Evolutionary conservation across 441 rosid genomes (phyloP).

Genomic region (Cnidoscolus chayamansa): DNA sequence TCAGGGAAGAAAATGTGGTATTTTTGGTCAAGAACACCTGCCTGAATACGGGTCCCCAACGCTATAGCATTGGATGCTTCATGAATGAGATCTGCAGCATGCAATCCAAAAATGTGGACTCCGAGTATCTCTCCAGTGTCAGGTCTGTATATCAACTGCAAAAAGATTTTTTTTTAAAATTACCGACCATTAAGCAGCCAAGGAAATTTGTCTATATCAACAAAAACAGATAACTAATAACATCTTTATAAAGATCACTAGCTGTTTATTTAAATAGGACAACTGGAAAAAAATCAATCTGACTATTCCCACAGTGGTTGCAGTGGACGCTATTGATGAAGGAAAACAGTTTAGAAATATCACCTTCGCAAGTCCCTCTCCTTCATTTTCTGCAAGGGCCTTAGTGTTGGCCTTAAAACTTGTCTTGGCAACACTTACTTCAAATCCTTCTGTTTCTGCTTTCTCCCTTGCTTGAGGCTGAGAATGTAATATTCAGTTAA

Average conservation of each 20-base stretch:
- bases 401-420: slow-evolving; percentile 98
- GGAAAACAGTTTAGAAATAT: slow-evolving; percentile 11
- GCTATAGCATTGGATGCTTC: slow-evolving; percentile 99
- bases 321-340: not conserved
- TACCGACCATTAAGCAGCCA: not conserved
- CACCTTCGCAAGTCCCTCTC: slow-evolving; percentile 97
- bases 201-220: not conserved
- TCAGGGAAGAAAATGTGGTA: not conserved
- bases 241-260: not conserved
- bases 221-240: not conserved
- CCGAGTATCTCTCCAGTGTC: slow-evolving; percentile 96
- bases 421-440: slow-evolving; percentile 77
- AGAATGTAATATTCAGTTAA: slow-evolving; percentile 22
- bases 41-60: slow-evolving; percentile 78
- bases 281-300: not conserved
- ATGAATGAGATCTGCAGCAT: slow-evolving; percentile 97
- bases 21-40: slow-evolving; percentile 19
- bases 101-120: slow-evolving; percentile 92
- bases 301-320: not conserved
- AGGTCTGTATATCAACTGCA: slow-evolving; percentile 93
- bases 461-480: slow-evolving; percentile 99
- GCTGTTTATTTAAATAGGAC: slow-evolving; percentile 4
- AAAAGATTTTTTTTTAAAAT: too few relatives aligned
- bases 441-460: slow-evolving; percentile 84
- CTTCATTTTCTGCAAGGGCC: slow-evolving; percentile 96